Conservation (phyloP, 2,329 filamentous ascomycete genomes). For the Capronia epimyces region DNA sequence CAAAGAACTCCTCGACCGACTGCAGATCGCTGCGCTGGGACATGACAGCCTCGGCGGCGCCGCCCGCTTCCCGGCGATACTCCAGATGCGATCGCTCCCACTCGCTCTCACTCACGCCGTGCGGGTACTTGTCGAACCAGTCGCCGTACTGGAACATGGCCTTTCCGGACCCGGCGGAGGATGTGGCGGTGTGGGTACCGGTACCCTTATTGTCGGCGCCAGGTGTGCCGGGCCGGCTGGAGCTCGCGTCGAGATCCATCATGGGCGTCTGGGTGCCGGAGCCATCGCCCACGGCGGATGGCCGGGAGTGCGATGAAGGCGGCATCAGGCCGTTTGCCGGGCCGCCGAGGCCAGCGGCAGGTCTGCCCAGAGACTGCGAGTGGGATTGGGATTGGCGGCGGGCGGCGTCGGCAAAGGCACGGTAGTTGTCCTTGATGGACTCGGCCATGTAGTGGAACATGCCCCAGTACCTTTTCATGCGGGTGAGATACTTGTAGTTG, state of each 20-base stretch:
- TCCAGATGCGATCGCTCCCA: conserved; percentile 68
- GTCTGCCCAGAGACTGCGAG: conserved; percentile 1
- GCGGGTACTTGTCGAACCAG: conserved; percentile 93
- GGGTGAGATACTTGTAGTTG: conserved; percentile 84
- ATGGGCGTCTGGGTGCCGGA: conserved; percentile 15
- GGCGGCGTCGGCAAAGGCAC: conserved; percentile 74
- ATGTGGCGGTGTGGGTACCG: conserved; percentile 29
- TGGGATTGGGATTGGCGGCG: conserved; percentile 13
- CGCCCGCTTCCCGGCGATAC: conserved; percentile 65
- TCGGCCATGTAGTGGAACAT: conserved; percentile 98
- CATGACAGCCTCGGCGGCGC: conserved; percentile 72
- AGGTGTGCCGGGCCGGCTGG: conserved; percentile 13
- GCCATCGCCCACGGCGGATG: conserved; percentile 2
- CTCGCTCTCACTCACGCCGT: conserved; percentile 78
- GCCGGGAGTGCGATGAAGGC: conserved; percentile 5
- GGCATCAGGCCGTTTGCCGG: not conserved
- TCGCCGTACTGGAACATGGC: conserved; percentile 85
- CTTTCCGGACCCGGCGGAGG: conserved; percentile 8
- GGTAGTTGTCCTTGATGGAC: conserved; percentile 82
- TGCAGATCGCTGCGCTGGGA: conserved; percentile 86
- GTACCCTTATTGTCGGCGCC: conserved; percentile 1
- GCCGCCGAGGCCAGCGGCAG: conserved; percentile 1
- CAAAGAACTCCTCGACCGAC: conserved; percentile 91
- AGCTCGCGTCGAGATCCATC: conserved; percentile 12
- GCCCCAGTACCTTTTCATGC: conserved; percentile 97